Percentiles rank a stretch among this genome's conserved stretches.
Evolutionary conservation across 2,329 filamentous ascomycete genomes (phyloP).

Genomic region (Colletotrichum chlorophyti): DNA sequence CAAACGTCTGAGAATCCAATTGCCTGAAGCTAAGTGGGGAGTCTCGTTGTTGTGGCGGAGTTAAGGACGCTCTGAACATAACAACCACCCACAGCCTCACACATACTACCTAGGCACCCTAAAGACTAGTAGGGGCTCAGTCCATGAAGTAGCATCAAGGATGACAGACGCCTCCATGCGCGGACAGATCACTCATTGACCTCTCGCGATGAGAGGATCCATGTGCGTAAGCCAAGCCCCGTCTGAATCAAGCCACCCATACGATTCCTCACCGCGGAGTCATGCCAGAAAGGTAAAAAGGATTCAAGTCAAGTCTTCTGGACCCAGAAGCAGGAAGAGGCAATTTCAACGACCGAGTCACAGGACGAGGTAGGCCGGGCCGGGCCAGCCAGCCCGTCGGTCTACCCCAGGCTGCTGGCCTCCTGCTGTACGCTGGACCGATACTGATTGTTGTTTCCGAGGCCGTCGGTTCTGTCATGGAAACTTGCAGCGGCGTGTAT

Average conservation of each 20-base stretch:
- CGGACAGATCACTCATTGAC: no score
- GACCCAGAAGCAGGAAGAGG: constrained; percentile 2
- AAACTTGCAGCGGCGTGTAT: no score
- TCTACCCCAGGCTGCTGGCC: background rate
- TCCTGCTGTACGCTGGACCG: no score
- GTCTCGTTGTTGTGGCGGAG: background rate
- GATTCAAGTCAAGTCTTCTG: constrained; percentile 4
- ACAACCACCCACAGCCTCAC: no score
- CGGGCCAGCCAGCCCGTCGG: background rate
- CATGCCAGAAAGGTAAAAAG: constrained; percentile 13
- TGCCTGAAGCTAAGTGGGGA: constrained; percentile 14
- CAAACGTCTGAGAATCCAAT: constrained; percentile 12
- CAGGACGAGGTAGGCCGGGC: constrained; percentile 10
- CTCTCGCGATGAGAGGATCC: no score
- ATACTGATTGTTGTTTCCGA: no score
- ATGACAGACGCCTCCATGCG: no score
- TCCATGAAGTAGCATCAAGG: no score
- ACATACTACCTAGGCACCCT: no score
- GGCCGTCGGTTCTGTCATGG: no score
- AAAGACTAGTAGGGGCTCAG: no score
- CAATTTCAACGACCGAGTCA: constrained; percentile 12
- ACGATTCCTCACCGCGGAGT: background rate
- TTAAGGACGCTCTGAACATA: no score
- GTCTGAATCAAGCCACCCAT: background rate
- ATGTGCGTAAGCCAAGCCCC: background rate